Percentiles rank a stretch among this genome's conserved stretches.
phyloP scores from a whole-genome alignment of 2,329 filamentous ascomycete species.

The Fusarium nurragi region DNA sequence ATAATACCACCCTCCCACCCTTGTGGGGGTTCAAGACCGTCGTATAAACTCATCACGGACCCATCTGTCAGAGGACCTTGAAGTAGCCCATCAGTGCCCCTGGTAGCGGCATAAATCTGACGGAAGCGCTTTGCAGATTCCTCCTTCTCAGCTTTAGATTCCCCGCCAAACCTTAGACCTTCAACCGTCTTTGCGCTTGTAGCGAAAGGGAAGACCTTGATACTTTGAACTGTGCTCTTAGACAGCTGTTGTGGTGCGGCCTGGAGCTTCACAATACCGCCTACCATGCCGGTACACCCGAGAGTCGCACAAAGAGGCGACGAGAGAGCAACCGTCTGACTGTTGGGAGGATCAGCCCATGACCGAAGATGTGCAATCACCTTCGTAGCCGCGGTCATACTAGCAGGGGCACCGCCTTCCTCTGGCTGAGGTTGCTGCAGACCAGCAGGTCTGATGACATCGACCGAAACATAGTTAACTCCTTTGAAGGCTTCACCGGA shows the following conservation, averaged over 20 bases:
- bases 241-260: slow-evolving; percentile 78
- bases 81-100: slow-evolving; percentile 69
- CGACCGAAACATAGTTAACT: slow-evolving; percentile 80
- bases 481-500: slow-evolving; percentile 77
- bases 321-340: slow-evolving; percentile 82
- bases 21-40: slow-evolving; percentile 62
- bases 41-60: slow-evolving; percentile 72
- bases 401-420: slow-evolving; percentile 68
- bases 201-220: slow-evolving; percentile 86
- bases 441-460: slow-evolving; percentile 84
- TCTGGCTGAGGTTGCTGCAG: slow-evolving; percentile 76
- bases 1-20: slow-evolving; percentile 87
- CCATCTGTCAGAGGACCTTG: slow-evolving; percentile 91
- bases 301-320: slow-evolving; percentile 78
- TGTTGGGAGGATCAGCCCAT: slow-evolving; percentile 90
- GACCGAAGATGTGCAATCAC: slow-evolving; percentile 78
- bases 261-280: slow-evolving; percentile 87
- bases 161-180: slow-evolving; percentile 85
- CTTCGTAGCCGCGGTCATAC: slow-evolving; percentile 57
- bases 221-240: slow-evolving; percentile 68
- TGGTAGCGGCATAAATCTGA: slow-evolving; percentile 71
- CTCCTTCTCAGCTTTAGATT: slow-evolving; percentile 84
- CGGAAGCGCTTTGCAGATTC: slow-evolving; percentile 77
- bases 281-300: slow-evolving; percentile 77
- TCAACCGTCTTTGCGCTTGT: slow-evolving; percentile 65